Evolutionary conservation across 139 green algal species (phyloP).

Genomic region (Asterochloris erici): DNA sequence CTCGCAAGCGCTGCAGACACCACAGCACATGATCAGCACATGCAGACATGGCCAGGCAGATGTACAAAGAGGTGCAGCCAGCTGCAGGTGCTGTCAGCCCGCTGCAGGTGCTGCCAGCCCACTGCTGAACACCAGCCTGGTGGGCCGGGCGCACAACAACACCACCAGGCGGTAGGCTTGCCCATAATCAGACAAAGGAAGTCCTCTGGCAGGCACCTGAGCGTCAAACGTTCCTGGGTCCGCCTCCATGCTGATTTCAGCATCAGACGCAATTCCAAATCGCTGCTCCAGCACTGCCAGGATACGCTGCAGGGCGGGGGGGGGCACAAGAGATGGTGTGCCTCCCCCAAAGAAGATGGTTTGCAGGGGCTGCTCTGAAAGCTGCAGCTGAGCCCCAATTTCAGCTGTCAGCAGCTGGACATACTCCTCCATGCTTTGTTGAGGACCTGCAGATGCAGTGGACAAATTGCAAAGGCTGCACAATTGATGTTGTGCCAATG

Average conservation of each 20-base stretch:
- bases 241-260: slow-evolving; percentile 90
- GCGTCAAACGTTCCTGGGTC: slow-evolving; percentile 95
- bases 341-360: slow-evolving; percentile 89
- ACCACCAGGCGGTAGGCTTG: no score
- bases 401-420: slow-evolving; percentile 63
- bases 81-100: no score
- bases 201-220: neutral
- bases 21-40: no score
- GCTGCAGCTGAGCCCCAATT: slow-evolving; percentile 47
- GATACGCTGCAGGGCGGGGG: slow-evolving; percentile 60
- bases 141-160: no score
- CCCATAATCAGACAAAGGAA: no score
- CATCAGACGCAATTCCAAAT: slow-evolving; percentile 64
- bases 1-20: slow-evolving; percentile 39
- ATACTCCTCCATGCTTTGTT: slow-evolving; percentile 42
- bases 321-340: slow-evolving; percentile 88
- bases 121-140: no score
- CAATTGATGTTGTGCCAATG: no score
- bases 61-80: no score
- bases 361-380: slow-evolving; percentile 36
- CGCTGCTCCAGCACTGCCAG: slow-evolving; percentile 45
- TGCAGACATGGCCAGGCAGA: no score
- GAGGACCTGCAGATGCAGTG: neutral
- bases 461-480: neutral
- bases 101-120: no score